Base-by-base conservation (phyloP, 495 filamentous ascomycete species). In the Rusavskia elegans region DNA sequence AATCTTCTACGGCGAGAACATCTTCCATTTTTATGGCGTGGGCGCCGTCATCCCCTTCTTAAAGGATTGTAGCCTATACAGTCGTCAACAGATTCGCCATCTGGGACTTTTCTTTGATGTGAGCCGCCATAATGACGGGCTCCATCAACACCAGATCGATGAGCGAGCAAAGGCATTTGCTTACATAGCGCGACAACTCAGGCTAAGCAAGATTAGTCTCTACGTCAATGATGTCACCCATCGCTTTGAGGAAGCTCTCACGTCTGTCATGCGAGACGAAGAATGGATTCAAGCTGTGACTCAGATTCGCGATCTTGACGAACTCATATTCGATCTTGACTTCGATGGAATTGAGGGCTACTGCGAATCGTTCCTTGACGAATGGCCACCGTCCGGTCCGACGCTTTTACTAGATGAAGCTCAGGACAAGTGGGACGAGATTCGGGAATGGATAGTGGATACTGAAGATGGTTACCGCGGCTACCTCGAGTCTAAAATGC, bases 1-100 rank as follows among this genome's bases (percentile, higher is more conserved):
- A 19, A 53, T 53, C 40, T 53, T 53, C 19, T 53, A 53, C 16
- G 39, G 39, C 39, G 41, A 44, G 50, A 53, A 45, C 17, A 16
- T 2, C 30, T 53, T 53, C 40, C 2, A 3, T 2, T 53, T 53
- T 13, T 35, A 20, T 29, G 29, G 19, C 50, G 20, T 32, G 40
- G 17, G 17, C 9, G 40, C 50, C n/a, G 27, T 36, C 39, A 16
- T 45, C 0, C 39, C 50, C 8, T 53, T 53, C 35, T 16, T 53
- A 11, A 7, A 13, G 21, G 50, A 45, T 14, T 21, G 50, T 23
- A 19, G 9, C n/a, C 13, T 19, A 2, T n/a, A 29, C 20, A 23
- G 20, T 5, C 27, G 13, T 23, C 19, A 42, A 19, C 25, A 27
- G 1, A 53, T 53, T 39, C 38, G 19, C 9, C 3, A 23, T 29